Percentiles rank a stretch among this genome's conserved stretches.
Conservation (phyloP, 306 rosid genomes). For the Adenanthera pavonina region DNA sequence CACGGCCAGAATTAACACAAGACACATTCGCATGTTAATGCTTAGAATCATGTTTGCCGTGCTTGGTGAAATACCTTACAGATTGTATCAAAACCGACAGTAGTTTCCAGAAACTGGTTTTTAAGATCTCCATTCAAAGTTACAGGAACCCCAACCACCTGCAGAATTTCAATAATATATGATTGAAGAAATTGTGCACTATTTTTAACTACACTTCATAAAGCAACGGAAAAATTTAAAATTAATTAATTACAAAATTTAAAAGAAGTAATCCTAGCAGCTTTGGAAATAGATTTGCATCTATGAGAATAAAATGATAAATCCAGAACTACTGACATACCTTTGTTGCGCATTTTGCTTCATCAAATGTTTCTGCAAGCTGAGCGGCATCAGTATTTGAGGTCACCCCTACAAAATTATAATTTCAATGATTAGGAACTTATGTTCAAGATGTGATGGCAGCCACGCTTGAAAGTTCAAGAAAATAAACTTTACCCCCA, state of each 20-base stretch:
- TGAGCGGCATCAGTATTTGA: conserved; percentile 99
- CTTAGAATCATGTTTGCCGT: conserved; percentile 11
- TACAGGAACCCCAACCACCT: conserved; percentile 99
- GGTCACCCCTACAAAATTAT: conserved; percentile 77
- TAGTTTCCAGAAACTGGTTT: conserved; percentile 95
- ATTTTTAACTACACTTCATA: conserved; percentile 19
- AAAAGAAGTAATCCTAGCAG: background rate
- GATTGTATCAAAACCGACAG: conserved; percentile 96
- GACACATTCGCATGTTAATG: conserved; percentile 10
- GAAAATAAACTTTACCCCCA: conserved; percentile 69
- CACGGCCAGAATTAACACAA: background rate
- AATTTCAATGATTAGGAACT: conserved; percentile 36
- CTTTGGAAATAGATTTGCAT: background rate
- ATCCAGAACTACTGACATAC: conserved; percentile 41
- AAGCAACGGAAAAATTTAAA: background rate
- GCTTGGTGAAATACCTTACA: conserved; percentile 72
- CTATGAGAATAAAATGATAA: conserved; percentile 10
- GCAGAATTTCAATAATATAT: conserved; percentile 39
- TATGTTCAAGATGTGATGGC: background rate
- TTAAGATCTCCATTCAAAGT: conserved; percentile 97
- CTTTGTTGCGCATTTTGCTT: conserved; percentile 89
- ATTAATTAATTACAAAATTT: background rate
- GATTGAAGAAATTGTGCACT: background rate
- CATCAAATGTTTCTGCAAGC: conserved; percentile 97
- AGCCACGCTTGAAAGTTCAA: background rate